Evolutionary conservation across 495 filamentous ascomycete genomes (phyloP).

Genomic region (Pyrenopolyporus hunteri): DNA sequence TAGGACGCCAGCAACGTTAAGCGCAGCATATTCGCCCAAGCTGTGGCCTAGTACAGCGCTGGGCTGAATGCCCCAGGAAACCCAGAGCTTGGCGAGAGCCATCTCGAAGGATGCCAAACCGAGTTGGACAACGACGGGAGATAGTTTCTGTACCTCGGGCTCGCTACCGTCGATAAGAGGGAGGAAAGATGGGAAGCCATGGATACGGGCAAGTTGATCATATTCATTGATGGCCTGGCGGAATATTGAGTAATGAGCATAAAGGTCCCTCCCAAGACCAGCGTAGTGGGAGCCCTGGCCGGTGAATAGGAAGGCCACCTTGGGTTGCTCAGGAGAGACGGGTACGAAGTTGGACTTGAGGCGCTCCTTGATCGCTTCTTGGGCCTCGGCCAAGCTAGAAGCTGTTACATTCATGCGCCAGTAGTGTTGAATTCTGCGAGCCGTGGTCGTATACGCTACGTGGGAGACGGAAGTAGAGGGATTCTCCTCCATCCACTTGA

Average conservation of each 20-base stretch:
- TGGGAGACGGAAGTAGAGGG: constrained; percentile 58
- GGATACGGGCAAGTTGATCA: constrained; percentile 68
- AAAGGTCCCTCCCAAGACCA: constrained; percentile 76
- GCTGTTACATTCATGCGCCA: constrained; percentile 70
- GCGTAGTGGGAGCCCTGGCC: constrained; percentile 71
- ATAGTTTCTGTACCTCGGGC: constrained; percentile 62
- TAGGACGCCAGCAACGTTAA: constrained; percentile 80
- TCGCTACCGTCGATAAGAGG: constrained; percentile 69
- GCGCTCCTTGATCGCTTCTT: constrained; percentile 49
- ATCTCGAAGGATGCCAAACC: constrained; percentile 82
- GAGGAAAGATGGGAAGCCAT: constrained; percentile 73
- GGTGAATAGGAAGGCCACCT: constrained; percentile 73
- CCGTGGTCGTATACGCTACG: constrained; percentile 82
- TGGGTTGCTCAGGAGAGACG: constrained; percentile 53
- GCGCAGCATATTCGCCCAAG: constrained; percentile 84
- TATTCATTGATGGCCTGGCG: constrained; percentile 71
- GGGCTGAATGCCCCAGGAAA: constrained; percentile 76
- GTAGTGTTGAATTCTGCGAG: constrained; percentile 81
- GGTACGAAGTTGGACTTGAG: constrained; percentile 56
- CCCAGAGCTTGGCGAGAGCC: constrained; percentile 82
- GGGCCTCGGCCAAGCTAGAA: constrained; percentile 53
- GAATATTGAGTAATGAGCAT: constrained; percentile 69
- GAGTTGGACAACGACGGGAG: constrained; percentile 78
- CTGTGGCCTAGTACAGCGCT: constrained; percentile 85
- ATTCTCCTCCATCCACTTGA: constrained; percentile 60